Conservation (phyloP, 2,329 filamentous ascomycete genomes). For the Paraconiothyrium sp. region DNA sequence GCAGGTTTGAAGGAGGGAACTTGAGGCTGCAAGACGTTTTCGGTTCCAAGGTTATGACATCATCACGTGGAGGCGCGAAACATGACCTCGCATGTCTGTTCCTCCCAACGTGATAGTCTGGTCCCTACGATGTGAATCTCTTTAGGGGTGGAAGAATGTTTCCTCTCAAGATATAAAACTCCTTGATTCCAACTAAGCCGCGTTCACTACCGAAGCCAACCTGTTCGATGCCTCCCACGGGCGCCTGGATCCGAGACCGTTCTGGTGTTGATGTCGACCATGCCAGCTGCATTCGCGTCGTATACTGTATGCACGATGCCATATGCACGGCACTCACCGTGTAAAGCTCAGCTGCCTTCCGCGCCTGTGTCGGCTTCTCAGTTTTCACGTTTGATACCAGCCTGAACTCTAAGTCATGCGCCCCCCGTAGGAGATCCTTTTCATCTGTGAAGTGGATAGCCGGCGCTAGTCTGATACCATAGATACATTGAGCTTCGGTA, state of each 20-base stretch:
- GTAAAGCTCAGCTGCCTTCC: too few relatives aligned
- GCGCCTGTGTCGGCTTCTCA: too few relatives aligned
- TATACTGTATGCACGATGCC: background rate
- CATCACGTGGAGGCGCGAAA: too few relatives aligned
- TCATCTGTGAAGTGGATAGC: background rate
- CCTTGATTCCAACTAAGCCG: background rate
- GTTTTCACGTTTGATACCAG: too few relatives aligned
- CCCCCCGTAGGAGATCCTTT: too few relatives aligned
- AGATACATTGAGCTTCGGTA: background rate
- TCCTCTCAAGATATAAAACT: background rate
- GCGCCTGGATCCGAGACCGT: background rate
- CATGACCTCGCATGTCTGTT: too few relatives aligned
- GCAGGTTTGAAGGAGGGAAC: too few relatives aligned
- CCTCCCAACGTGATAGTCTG: background rate
- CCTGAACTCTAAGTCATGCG: too few relatives aligned
- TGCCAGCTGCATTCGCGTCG: background rate
- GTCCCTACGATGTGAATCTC: background rate
- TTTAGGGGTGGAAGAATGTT: background rate
- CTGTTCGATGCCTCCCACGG: background rate
- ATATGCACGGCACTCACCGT: too few relatives aligned
- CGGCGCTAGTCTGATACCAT: background rate
- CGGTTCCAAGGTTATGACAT: too few relatives aligned
- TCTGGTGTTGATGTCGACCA: background rate
- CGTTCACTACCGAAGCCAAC: background rate
- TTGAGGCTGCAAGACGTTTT: too few relatives aligned